phyloP scores from a whole-genome alignment of 2,329 filamentous ascomycete species.

The Talaromyces amestolkiae region DNA sequence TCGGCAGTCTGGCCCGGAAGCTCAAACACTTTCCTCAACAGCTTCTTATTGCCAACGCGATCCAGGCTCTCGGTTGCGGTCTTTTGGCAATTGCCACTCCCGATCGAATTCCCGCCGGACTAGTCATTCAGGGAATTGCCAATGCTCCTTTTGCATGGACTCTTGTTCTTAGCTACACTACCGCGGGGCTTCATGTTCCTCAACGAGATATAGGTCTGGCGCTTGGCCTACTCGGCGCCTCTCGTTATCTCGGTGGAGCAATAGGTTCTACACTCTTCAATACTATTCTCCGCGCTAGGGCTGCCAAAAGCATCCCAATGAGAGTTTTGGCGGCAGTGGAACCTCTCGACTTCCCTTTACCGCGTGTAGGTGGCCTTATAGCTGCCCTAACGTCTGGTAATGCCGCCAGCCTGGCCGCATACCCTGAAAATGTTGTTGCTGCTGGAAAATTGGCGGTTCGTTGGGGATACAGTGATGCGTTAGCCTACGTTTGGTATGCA shows the following conservation, averaged over 20 bases:
- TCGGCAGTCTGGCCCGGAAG: not conserved
- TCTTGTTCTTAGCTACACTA: not conserved
- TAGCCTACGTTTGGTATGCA: not conserved
- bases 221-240: not conserved
- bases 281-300: not conserved
- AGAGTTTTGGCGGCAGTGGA: not conserved
- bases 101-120: not conserved
- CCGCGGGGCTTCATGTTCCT: constrained; percentile 6
- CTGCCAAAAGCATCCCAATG: not conserved
- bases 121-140: not conserved
- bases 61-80: not conserved
- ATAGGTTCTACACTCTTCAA: constrained; percentile 6
- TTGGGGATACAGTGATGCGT: not conserved
- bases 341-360: not conserved
- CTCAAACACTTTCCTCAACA: not conserved
- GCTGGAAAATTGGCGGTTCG: not conserved
- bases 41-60: not conserved
- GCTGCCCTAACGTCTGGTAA: not conserved
- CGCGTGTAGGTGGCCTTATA: not conserved
- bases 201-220: constrained; percentile 9
- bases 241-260: constrained; percentile 3
- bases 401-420: not conserved
- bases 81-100: not conserved
- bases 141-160: constrained; percentile 4
- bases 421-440: not conserved